Conservation (phyloP, 2,329 filamentous ascomycete genomes). For the Curvularia eragrostidis region DNA sequence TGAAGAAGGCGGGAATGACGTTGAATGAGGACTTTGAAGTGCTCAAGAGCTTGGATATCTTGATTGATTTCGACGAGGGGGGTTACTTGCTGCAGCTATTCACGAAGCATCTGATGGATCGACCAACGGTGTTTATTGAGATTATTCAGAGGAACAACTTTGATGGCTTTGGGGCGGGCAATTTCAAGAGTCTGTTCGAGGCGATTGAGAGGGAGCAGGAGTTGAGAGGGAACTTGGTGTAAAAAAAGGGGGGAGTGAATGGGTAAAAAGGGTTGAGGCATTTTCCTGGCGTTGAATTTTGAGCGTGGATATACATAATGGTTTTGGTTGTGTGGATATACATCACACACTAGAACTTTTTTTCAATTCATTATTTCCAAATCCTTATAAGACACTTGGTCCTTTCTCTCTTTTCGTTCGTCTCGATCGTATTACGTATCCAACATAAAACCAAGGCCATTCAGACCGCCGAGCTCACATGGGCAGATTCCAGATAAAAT, state of each 20-base stretch:
- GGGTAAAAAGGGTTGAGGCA: not conserved
- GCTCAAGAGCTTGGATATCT: constrained; percentile 78
- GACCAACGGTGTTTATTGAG: constrained; percentile 94
- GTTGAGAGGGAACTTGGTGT: constrained; percentile 75
- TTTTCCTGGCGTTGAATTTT: not conserved
- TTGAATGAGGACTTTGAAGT: constrained; percentile 81
- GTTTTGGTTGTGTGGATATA: not conserved
- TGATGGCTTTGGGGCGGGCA: constrained; percentile 90
- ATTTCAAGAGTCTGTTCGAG: constrained; percentile 95
- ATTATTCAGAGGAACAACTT: constrained; percentile 94
- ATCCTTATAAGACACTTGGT: not conserved
- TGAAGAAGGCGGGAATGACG: constrained; percentile 66
- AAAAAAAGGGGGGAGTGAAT: not conserved
- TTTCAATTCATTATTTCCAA: constrained; percentile 1
- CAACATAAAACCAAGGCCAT: not conserved
- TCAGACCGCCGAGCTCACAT: constrained; percentile 24
- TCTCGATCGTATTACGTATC: not conserved
- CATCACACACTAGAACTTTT: not conserved
- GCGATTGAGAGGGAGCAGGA: constrained; percentile 94
- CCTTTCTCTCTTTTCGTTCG: not conserved
- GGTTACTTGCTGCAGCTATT: constrained; percentile 77
- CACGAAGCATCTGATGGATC: constrained; percentile 82
- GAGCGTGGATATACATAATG: not conserved
- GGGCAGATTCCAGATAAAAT: constrained; percentile 51
- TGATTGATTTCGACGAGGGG: constrained; percentile 94